Evolutionary conservation across 768 basidiomycete species (phyloP).

Genomic region (Hygrophoropsis aurantiaca): DNA sequence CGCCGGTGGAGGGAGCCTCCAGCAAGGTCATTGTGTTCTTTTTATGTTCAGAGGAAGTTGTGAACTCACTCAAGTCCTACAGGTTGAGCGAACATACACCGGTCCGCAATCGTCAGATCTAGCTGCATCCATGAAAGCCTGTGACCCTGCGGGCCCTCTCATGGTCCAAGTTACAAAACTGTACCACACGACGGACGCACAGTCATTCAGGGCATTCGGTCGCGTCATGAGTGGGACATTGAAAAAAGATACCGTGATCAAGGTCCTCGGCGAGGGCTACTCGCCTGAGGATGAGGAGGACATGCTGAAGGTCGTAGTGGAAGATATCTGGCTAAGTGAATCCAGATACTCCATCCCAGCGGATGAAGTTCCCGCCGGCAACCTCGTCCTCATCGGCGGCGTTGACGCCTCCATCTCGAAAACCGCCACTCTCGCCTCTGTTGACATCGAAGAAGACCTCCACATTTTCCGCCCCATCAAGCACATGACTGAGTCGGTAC

Average conservation of each 20-base stretch:
- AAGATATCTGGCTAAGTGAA: constrained; percentile 89
- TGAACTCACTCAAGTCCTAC: constrained; percentile 1
- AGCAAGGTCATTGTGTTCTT: constrained; percentile 51
- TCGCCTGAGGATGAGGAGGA: constrained; percentile 99
- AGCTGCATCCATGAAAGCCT: constrained; percentile 76
- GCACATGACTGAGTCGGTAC: constrained; percentile 94
- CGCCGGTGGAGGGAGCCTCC: constrained; percentile 59
- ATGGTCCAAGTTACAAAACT: constrained; percentile 94
- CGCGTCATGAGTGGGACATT: constrained; percentile 92
- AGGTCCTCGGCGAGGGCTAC: constrained; percentile 97
- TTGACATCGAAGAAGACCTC: constrained; percentile 79
- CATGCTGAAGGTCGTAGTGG: constrained; percentile 82
- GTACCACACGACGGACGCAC: constrained; percentile 95
- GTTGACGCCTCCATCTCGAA: constrained; percentile 94
- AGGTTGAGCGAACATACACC: constrained; percentile 85
- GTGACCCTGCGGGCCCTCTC: constrained; percentile 81
- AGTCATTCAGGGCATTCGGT: constrained; percentile 95
- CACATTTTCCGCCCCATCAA: constrained; percentile 96
- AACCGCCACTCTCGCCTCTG: constrained; percentile 82
- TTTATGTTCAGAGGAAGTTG: not conserved
- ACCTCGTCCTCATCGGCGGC: constrained; percentile 89
- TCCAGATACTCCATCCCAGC: constrained; percentile 85
- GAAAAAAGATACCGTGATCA: constrained; percentile 77
- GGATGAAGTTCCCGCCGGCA: constrained; percentile 87
- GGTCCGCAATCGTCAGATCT: constrained; percentile 85